phyloP scores from a whole-genome alignment of 1,284 basidiomycete genomes.

The Ceratobasidium papillatum region DNA sequence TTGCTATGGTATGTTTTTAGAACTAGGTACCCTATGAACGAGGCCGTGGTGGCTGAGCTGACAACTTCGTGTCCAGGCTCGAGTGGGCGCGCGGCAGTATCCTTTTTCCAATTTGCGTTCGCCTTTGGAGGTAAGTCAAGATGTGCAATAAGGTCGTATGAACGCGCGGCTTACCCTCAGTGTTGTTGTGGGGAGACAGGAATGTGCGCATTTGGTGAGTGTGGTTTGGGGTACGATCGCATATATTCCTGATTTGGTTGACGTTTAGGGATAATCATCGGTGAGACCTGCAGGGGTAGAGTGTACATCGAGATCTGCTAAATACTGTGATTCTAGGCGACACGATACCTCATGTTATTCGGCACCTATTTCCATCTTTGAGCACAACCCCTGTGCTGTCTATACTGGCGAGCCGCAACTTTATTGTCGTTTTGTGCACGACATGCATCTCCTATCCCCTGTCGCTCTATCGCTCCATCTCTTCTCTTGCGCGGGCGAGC shows the following conservation, averaged over 20 bases:
- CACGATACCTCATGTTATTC: constrained; percentile 94
- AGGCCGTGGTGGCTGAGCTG: not conserved
- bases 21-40: not conserved
- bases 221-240: constrained; percentile 57
- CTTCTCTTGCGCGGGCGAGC: constrained; percentile 93
- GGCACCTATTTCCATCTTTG: constrained; percentile 84
- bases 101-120: constrained; percentile 97
- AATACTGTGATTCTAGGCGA: constrained; percentile 66
- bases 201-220: constrained; percentile 94
- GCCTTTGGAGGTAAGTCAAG: constrained; percentile 85
- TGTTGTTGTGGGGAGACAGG: constrained; percentile 57
- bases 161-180: constrained; percentile 33
- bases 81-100: constrained; percentile 88
- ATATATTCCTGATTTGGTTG: not conserved
- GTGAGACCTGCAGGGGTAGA: constrained; percentile 47
- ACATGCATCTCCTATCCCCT: constrained; percentile 92
- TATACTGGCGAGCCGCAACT: constrained; percentile 85
- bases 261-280: constrained; percentile 56
- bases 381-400: constrained; percentile 72
- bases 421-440: constrained; percentile 87
- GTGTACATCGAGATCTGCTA: constrained; percentile 39
- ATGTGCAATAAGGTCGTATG: constrained; percentile 10
- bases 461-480: constrained; percentile 95
- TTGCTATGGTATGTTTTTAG: constrained; percentile 74
- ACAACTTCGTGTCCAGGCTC: constrained; percentile 47